Evolutionary conservation across 495 filamentous ascomycete genomes (phyloP), one percentile per base, ranked within the genome.

Genomic region (Podospora fimiseda): DNA sequence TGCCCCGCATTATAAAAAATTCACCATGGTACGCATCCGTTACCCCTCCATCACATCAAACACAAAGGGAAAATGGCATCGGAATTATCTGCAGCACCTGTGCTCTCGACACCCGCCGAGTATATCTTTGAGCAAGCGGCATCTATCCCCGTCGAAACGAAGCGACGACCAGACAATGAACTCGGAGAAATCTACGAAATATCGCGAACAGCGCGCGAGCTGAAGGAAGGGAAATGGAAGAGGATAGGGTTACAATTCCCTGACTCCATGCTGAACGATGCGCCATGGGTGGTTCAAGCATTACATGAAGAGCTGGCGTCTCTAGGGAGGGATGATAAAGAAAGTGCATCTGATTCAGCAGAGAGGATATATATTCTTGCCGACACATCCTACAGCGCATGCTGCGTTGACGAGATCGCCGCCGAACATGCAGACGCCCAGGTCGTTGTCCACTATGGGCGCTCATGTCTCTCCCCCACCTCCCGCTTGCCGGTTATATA

Each of bases 331-430:
- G 44, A 47, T 5, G 22, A 30, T 27, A 19, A 33, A 20, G 55
- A 50, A 36, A 57, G 52, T 41, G 49, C 53, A 14, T 48, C 57
- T 40, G 37, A 40, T 44, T 43, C 48, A 41, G 43, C 60, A 33
- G 53, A 56, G 38, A 81, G 78, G 56, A 74, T 96, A 21, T 93
- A 84, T 59, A 94, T 99, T 55, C 77, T 99, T 37, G 93, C 86
- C 27, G 93, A 99, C 66, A 97, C 93, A 8, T 96, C 91, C 1
- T 99, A 97, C 69, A 92, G 93, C 41, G 81, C 91, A 3, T 99
- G 93, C 72, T 99, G 93, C 65, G 90, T 96, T 45, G 93, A 99
- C 56, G 93, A 99, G 68, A 86, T 97, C 42, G 94, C 93, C 1
- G 93, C 94, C 14, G 92, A 97, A 62, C 94, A 99, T 67, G 86